Conservation (phyloP, 2,329 filamentous ascomycete species). For the Calonectria naviculata region DNA sequence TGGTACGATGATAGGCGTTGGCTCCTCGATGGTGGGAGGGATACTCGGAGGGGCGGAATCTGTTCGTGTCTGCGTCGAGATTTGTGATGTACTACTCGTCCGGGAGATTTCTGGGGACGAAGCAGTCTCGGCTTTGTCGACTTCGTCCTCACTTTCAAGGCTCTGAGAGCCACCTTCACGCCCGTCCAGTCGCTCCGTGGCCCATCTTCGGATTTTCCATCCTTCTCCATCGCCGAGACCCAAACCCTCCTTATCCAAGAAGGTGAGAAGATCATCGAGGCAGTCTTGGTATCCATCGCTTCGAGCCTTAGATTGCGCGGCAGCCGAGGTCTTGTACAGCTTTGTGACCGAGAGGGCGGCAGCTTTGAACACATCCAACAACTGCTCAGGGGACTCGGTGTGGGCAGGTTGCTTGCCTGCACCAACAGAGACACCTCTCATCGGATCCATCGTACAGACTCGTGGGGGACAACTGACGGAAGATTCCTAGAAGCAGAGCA, state of each 20-base stretch:
- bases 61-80: slow-evolving; percentile 35
- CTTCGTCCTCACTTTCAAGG: slow-evolving; percentile 77
- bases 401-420: slow-evolving; percentile 44
- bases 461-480: not conserved
- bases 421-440: slow-evolving; percentile 43
- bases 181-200: slow-evolving; percentile 76
- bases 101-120: slow-evolving; percentile 69
- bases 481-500: slow-evolving; percentile 13
- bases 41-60: slow-evolving; percentile 42
- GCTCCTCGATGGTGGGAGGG: slow-evolving; percentile 40
- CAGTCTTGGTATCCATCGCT: slow-evolving; percentile 93
- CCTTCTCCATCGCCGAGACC: slow-evolving; percentile 84
- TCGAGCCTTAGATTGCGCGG: slow-evolving; percentile 80
- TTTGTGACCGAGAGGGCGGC: slow-evolving; percentile 96
- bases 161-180: slow-evolving; percentile 63
- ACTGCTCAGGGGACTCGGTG: slow-evolving; percentile 66
- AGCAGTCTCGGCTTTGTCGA: slow-evolving; percentile 69
- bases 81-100: slow-evolving; percentile 55
- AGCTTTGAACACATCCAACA: slow-evolving; percentile 90
- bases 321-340: slow-evolving; percentile 91
- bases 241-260: slow-evolving; percentile 85
- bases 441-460: slow-evolving; percentile 43
- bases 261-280: slow-evolving; percentile 86
- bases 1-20: slow-evolving; percentile 60
- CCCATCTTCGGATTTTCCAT: slow-evolving; percentile 71